Conservation (phyloP, 495 filamentous ascomycete species). For the Hypoxylon subgilvum region DNA sequence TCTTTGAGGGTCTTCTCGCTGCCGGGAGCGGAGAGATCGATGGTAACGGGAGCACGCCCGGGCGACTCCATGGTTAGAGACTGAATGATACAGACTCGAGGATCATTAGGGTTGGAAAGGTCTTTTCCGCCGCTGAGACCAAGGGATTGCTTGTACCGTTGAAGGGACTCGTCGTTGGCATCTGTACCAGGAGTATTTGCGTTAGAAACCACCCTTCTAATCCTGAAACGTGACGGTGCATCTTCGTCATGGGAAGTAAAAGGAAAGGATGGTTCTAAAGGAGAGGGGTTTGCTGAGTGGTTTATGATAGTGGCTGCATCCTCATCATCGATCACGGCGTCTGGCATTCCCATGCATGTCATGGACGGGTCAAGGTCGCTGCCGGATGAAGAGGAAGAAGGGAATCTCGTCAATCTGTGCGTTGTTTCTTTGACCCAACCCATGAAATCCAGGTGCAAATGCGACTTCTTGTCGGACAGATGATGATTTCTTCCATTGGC, state of each 20-base stretch:
- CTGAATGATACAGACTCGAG: constrained; percentile 85
- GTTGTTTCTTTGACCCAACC: constrained; percentile 21
- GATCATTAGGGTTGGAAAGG: constrained; percentile 75
- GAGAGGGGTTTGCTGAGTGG: background rate
- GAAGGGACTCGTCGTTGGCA: constrained; percentile 85
- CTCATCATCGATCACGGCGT: constrained; percentile 18
- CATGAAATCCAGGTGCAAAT: constrained; percentile 12
- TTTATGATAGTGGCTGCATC: constrained; percentile 4
- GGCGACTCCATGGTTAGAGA: constrained; percentile 81
- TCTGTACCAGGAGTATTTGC: constrained; percentile 49
- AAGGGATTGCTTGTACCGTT: constrained; percentile 95
- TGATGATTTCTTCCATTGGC: background rate
- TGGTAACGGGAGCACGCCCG: constrained; percentile 80
- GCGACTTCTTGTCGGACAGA: background rate
- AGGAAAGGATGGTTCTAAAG: background rate
- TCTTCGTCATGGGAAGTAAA: constrained; percentile 6
- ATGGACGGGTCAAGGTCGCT: constrained; percentile 33
- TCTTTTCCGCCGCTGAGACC: constrained; percentile 71
- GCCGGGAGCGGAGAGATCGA: constrained; percentile 73
- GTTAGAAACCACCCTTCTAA: constrained; percentile 24
- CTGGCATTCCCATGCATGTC: constrained; percentile 33
- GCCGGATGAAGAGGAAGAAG: constrained; percentile 14
- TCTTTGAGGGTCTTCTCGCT: constrained; percentile 75
- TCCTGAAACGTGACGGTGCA: background rate
- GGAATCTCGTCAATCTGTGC: background rate